A percentile compares a stretch with the other conserved stretches of the same genome.
Evolutionary conservation across 441 rosid species (phyloP).

Genomic region (Melastoma candidum): DNA sequence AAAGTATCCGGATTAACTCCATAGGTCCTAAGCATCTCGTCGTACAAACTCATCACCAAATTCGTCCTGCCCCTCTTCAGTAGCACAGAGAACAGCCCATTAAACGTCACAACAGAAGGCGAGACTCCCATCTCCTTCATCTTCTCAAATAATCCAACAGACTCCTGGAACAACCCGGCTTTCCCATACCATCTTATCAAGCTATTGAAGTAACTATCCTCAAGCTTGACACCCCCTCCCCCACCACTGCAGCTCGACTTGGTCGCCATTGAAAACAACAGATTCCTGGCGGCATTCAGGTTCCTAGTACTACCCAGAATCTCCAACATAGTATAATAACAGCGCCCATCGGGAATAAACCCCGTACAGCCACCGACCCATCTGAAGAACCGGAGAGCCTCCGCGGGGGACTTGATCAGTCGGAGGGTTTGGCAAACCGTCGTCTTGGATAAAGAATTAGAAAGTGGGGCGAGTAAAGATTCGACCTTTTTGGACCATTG

Average conservation of each 20-base stretch:
- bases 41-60: slow-evolving; percentile 56
- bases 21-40: slow-evolving; percentile 63
- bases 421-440: slow-evolving; percentile 45
- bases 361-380: slow-evolving; percentile 34
- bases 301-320: slow-evolving; percentile 50
- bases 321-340: slow-evolving; percentile 61
- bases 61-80: slow-evolving; percentile 66
- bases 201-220: slow-evolving; percentile 62
- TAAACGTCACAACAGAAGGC: slow-evolving; percentile 61
- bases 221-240: slow-evolving; percentile 31
- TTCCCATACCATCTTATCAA: slow-evolving; percentile 55
- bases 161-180: slow-evolving; percentile 61
- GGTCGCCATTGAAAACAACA: slow-evolving; percentile 52
- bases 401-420: slow-evolving; percentile 40
- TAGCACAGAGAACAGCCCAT: slow-evolving; percentile 45
- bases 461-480: slow-evolving; percentile 40
- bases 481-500: slow-evolving; percentile 49
- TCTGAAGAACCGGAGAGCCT: slow-evolving; percentile 34
- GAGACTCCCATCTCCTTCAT: slow-evolving; percentile 71
- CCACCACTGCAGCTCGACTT: slow-evolving; percentile 27
- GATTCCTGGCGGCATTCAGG: slow-evolving; percentile 64
- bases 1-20: slow-evolving; percentile 60
- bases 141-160: slow-evolving; percentile 41
- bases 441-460: slow-evolving; percentile 41
- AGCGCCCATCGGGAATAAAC: slow-evolving; percentile 38